A percentile compares a stretch with the other conserved stretches of the same genome.
phyloP scores from a whole-genome alignment of 1,139 yeast species.

The Suhomyces maxii region DNA sequence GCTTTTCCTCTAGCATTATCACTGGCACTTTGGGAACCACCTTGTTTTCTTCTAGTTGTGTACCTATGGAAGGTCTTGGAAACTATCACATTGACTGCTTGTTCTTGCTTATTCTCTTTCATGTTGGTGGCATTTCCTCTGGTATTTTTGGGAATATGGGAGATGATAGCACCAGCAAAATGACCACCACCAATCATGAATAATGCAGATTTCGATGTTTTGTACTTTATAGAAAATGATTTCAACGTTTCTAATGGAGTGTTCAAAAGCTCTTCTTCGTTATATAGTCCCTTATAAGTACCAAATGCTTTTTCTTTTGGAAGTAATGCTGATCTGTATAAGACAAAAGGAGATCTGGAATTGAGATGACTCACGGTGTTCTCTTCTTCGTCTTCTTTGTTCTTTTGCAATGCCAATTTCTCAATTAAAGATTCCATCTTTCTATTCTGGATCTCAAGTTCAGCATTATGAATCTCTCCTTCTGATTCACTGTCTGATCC shows the following conservation, averaged over 20 bases:
- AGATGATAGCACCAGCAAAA: constrained; percentile 91
- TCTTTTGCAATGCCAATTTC: constrained; percentile 19
- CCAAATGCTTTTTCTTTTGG: constrained; percentile 57
- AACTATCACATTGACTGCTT: constrained; percentile 62
- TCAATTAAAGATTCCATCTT: constrained; percentile 38
- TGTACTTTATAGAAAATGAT: constrained; percentile 24
- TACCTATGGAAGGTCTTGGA: constrained; percentile 92
- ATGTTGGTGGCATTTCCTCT: constrained; percentile 54
- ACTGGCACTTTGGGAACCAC: constrained; percentile 93
- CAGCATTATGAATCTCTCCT: constrained; percentile 15
- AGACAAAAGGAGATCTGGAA: constrained; percentile 63
- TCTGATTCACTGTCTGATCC: constrained; percentile 50
- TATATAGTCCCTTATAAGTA: constrained; percentile 66
- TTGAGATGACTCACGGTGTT: constrained; percentile 52
- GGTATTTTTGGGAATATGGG: constrained; percentile 61
- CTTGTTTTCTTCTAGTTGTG: constrained; percentile 95
- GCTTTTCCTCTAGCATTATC: constrained; percentile 95
- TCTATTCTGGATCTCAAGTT: constrained; percentile 9
- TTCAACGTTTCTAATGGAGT: constrained; percentile 47
- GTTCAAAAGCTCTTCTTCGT: constrained; percentile 26
- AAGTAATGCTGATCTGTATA: constrained; percentile 51
- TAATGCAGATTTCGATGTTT: constrained; percentile 58
- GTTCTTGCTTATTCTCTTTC: constrained; percentile 48
- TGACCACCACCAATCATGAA: constrained; percentile 98
- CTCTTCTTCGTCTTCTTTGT: constrained; percentile 23